Percentiles rank a stretch among this genome's conserved stretches.
Evolutionary conservation across 257 asterid genomes (phyloP).

Genomic region (Solanum virginianum): DNA sequence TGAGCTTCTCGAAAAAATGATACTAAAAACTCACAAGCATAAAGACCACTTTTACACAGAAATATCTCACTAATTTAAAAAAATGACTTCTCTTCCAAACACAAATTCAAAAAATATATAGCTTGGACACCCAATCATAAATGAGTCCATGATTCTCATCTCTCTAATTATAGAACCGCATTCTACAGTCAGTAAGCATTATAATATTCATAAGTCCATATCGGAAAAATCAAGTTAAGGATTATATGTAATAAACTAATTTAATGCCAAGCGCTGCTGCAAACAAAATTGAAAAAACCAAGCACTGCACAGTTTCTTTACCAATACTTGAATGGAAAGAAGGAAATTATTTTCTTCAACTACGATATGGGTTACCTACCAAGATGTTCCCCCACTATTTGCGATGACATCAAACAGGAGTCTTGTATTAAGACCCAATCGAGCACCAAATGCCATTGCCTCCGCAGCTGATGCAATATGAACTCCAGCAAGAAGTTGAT

Average conservation of each 20-base stretch:
- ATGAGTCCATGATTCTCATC: background rate
- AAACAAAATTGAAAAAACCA: background rate
- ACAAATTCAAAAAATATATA: background rate
- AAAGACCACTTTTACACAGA: background rate
- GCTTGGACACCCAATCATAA: background rate
- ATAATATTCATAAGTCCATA: background rate
- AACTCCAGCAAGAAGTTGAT: constrained; percentile 98
- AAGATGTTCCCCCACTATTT: constrained; percentile 76
- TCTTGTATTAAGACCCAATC: constrained; percentile 73
- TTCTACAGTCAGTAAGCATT: background rate
- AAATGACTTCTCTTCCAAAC: background rate
- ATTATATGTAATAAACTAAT: background rate
- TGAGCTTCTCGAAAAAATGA: background rate
- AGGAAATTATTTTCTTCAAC: background rate
- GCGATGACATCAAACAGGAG: constrained; percentile 66
- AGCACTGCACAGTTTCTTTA: background rate
- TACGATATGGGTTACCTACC: constrained; percentile 28
- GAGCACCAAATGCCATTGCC: constrained; percentile 93
- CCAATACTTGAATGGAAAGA: constrained; percentile 1
- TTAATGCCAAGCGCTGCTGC: background rate
- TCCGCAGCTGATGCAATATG: constrained; percentile 98
- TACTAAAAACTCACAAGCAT: background rate
- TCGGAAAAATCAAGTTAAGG: background rate
- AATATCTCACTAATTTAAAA: background rate
- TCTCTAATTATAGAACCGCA: background rate